Evolutionary conservation across 371 early-diverging fungal species (phyloP).

Genomic region (Mucor lusitanicus): DNA sequence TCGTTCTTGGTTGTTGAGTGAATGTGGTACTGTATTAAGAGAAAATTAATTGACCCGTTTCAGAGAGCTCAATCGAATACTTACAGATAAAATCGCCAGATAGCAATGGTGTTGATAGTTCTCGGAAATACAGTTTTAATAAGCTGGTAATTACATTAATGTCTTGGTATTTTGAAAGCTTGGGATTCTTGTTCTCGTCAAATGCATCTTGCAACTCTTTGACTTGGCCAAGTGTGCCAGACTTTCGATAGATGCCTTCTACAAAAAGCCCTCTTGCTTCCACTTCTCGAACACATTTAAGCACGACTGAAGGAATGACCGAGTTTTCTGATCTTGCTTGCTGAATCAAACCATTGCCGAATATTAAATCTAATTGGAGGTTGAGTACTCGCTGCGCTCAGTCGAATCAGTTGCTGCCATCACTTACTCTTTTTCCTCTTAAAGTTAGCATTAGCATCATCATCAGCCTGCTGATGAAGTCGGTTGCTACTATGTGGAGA

Average conservation of each 20-base stretch:
- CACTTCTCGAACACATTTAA: conserved; percentile 20
- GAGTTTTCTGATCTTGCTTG: conserved; percentile 19
- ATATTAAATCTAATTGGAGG: conserved; percentile 11
- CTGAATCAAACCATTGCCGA: conserved; percentile 23
- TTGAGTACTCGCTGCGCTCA: neutral
- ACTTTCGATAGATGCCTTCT: conserved; percentile 88
- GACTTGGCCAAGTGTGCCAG: conserved; percentile 81
- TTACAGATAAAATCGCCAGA: conserved; percentile 68
- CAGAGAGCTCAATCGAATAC: neutral
- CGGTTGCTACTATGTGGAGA: neutral
- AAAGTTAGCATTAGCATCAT: neutral
- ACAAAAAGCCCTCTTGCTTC: conserved; percentile 17
- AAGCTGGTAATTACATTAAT: conserved; percentile 82
- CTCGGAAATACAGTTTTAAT: conserved; percentile 91
- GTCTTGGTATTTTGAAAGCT: conserved; percentile 57
- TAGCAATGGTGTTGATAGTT: conserved; percentile 86
- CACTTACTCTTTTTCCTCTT: conserved; percentile 9
- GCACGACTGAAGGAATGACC: conserved; percentile 12
- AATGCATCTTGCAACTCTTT: conserved; percentile 57
- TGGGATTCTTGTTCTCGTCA: conserved; percentile 41
- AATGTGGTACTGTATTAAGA: neutral
- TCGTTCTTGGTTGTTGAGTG: conserved; percentile 22
- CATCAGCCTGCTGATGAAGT: conserved; percentile 1
- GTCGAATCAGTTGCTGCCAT: no score
- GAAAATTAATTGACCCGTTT: neutral